Evolutionary conservation across 345 rosid genomes (phyloP).

Genomic region (Salix brachista): DNA sequence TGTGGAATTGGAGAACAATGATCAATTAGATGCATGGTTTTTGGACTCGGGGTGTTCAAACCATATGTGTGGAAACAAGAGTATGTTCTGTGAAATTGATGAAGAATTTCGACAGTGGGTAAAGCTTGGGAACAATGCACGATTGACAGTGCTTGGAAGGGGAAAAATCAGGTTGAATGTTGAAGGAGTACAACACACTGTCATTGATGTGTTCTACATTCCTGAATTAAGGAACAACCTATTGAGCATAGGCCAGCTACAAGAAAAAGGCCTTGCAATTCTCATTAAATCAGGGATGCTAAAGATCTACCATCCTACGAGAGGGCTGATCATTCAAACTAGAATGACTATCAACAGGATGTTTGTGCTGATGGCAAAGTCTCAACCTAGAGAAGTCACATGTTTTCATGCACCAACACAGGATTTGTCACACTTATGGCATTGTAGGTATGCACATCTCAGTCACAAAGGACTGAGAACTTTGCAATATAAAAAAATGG

Average conservation of each 20-base stretch:
- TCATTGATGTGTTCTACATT: no score
- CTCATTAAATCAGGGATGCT: neutral
- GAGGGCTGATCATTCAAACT: neutral
- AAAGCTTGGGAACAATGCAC: neutral
- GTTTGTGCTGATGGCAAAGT: no score
- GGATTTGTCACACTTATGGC: constrained; percentile 1
- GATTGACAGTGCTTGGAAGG: neutral
- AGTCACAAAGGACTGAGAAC: neutral
- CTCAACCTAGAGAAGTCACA: no score
- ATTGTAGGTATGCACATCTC: neutral
- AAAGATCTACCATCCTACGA: neutral
- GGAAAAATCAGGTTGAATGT: neutral
- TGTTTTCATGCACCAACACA: no score
- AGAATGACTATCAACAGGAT: neutral
- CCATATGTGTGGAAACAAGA: neutral
- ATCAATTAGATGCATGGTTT: neutral
- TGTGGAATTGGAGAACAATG: neutral
- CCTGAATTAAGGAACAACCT: no score
- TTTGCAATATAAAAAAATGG: neutral
- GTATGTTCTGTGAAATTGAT: neutral
- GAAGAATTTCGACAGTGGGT: neutral
- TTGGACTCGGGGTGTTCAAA: neutral
- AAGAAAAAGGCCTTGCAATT: neutral
- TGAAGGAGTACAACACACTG: no score
- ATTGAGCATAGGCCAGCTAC: neutral